Evolutionary conservation across 1,284 basidiomycete genomes (phyloP).

Genomic region (Laetiporus sulphureus): DNA sequence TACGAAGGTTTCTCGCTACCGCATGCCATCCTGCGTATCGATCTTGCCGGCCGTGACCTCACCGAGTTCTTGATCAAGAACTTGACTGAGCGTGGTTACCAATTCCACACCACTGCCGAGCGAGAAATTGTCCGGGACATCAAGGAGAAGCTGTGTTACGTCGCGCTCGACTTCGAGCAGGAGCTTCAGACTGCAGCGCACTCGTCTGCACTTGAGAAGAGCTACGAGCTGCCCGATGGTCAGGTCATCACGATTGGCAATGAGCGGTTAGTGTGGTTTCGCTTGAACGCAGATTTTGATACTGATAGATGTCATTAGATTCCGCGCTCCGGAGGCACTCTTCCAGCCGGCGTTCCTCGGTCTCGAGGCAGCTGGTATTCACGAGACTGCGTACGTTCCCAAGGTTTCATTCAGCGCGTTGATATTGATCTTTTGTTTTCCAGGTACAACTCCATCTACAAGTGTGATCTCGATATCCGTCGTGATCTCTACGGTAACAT

Average conservation of each 20-base stretch:
- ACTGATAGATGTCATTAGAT: too few relatives aligned
- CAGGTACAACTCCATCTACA: constrained; percentile 85
- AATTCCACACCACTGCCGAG: constrained; percentile 92
- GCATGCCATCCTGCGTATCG: constrained; percentile 92
- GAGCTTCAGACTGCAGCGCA: constrained; percentile 92
- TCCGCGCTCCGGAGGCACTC: constrained; percentile 95
- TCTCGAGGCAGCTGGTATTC: constrained; percentile 90
- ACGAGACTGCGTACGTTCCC: constrained; percentile 79
- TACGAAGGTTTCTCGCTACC: constrained; percentile 95
- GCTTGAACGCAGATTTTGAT: too few relatives aligned
- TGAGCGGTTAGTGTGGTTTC: constrained; percentile 76
- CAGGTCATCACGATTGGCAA: constrained; percentile 97
- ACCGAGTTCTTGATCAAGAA: constrained; percentile 93
- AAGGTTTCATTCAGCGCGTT: too few relatives aligned
- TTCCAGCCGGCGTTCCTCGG: constrained; percentile 96
- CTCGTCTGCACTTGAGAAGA: constrained; percentile 91
- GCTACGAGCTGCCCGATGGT: constrained; percentile 93
- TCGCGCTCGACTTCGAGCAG: constrained; percentile 95
- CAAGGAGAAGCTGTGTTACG: constrained; percentile 98
- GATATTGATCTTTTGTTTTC: background rate
- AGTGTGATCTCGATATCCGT: constrained; percentile 78
- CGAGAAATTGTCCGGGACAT: constrained; percentile 96
- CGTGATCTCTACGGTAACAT: constrained; percentile 92
- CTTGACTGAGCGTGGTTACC: constrained; percentile 90
- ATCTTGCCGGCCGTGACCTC: constrained; percentile 93